These are phyloP conservation scores for Saccharomycopsis lassenensis DNA, from an alignment of 805 yeast genomes.

Conservation along the genomic window DNA sequence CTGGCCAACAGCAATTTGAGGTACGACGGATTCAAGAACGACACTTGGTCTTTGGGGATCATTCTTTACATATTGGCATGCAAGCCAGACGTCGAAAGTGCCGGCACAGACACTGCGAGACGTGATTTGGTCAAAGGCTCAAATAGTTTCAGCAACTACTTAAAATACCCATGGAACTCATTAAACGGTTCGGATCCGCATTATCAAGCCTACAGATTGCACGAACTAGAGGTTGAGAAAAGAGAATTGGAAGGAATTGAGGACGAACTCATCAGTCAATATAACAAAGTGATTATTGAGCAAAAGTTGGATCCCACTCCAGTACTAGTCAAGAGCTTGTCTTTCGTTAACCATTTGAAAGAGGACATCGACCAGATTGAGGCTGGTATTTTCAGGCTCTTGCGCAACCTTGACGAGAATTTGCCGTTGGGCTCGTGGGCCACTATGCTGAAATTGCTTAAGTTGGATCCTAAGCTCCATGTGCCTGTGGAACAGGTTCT, in stretches of 20 bases:
- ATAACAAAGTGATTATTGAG: background rate
- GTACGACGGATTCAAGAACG: conserved; percentile 13
- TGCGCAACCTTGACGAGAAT: background rate
- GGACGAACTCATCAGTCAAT: background rate
- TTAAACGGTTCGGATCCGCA: conserved; percentile 3
- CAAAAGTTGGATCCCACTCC: background rate
- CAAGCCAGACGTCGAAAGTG: background rate
- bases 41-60: conserved; percentile 17
- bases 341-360: background rate
- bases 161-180: conserved; percentile 15
- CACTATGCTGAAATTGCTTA: conserved; percentile 2
- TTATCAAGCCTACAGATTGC: conserved; percentile 11
- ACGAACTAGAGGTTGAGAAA: conserved; percentile 9
- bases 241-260: background rate
- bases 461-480: conserved; percentile 2
- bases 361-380: background rate
- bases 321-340: background rate
- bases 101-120: background rate
- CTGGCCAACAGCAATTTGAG: conserved; percentile 7
- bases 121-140: conserved; percentile 2
- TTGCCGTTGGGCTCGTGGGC: conserved; percentile 1
- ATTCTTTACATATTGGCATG: conserved; percentile 11
- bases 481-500: background rate
- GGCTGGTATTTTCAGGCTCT: conserved; percentile 4
- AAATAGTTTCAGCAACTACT: conserved; percentile 3